phyloP scores from a whole-genome alignment of 2,329 filamentous ascomycete genomes.

The Biscogniauxia mediterranea region DNA sequence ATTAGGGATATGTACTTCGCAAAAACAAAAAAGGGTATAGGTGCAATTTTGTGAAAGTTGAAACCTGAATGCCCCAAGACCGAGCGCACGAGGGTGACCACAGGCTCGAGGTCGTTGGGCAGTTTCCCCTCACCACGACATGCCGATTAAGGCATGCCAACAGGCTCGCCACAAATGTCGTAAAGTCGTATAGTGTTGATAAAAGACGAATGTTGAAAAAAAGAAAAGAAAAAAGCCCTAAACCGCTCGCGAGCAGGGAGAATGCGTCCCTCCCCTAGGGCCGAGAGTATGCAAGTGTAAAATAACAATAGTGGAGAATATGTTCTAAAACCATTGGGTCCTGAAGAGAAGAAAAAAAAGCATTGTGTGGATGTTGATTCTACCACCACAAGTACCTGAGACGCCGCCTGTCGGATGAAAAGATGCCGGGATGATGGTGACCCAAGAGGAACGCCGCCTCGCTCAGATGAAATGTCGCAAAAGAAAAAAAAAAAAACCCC shows the following conservation, averaged over 20 bases:
- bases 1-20: slow-evolving; percentile 24
- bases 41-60: slow-evolving; percentile 14
- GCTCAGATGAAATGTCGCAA: slow-evolving; percentile 24
- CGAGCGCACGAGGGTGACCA: slow-evolving; percentile 28
- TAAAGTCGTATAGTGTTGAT: slow-evolving; percentile 24
- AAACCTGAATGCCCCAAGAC: slow-evolving; percentile 14
- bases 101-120: slow-evolving; percentile 25
- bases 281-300: slow-evolving; percentile 26
- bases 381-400: slow-evolving; percentile 21
- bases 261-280: slow-evolving; percentile 22
- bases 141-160: slow-evolving; percentile 13
- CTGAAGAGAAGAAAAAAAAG: slow-evolving; percentile 6
- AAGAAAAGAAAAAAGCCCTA: slow-evolving; percentile 22
- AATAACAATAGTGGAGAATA: slow-evolving; percentile 9
- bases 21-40: slow-evolving; percentile 20
- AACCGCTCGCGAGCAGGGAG: slow-evolving; percentile 26
- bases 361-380: slow-evolving; percentile 12
- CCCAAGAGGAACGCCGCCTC: slow-evolving; percentile 28
- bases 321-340: slow-evolving; percentile 12
- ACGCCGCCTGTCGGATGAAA: slow-evolving; percentile 26
- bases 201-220: slow-evolving; percentile 20
- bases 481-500: too few species aligned
- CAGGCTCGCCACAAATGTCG: slow-evolving; percentile 20
- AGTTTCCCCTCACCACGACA: slow-evolving; percentile 13
- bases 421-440: slow-evolving; percentile 25